These are phyloP conservation scores for Alternaria viburni DNA, from an alignment of 2,329 filamentous ascomycete species.

Conservation along the genomic window DNA sequence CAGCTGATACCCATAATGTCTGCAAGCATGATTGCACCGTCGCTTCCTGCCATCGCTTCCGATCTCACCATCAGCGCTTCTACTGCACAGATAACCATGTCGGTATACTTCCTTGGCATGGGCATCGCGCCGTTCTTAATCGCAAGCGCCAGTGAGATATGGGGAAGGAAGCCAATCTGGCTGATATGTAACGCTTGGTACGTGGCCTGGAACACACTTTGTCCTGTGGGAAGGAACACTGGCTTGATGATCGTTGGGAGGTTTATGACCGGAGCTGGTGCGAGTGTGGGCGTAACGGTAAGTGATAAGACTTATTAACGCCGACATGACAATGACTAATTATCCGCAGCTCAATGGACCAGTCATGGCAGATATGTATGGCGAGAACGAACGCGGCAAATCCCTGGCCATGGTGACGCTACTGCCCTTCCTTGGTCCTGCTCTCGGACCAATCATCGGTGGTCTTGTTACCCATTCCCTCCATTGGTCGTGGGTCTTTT, in stretches of 20 bases:
- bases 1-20: constrained; percentile 24
- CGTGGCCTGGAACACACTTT: constrained; percentile 20
- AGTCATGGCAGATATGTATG: constrained; percentile 22
- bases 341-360: constrained; percentile 14
- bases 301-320: neutral
- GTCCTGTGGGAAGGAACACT: constrained; percentile 3
- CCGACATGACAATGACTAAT: neutral
- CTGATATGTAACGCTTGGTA: constrained; percentile 13
- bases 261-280: constrained; percentile 17
- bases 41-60: constrained; percentile 11
- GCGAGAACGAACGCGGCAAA: constrained; percentile 15
- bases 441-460: constrained; percentile 33
- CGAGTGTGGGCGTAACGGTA: constrained; percentile 18
- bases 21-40: constrained; percentile 20
- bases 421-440: constrained; percentile 24
- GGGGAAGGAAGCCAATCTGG: constrained; percentile 13
- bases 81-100: constrained; percentile 15
- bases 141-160: constrained; percentile 14
- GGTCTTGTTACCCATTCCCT: constrained; percentile 23
- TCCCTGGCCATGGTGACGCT: constrained; percentile 20
- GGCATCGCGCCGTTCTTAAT: constrained; percentile 17
- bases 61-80: constrained; percentile 16
- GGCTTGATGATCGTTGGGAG: constrained; percentile 18
- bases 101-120: constrained; percentile 20
- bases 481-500: constrained; percentile 36